Evolutionary conservation across 2,329 filamentous ascomycete species (phyloP).

Genomic region (Juglanconis sp.): DNA sequence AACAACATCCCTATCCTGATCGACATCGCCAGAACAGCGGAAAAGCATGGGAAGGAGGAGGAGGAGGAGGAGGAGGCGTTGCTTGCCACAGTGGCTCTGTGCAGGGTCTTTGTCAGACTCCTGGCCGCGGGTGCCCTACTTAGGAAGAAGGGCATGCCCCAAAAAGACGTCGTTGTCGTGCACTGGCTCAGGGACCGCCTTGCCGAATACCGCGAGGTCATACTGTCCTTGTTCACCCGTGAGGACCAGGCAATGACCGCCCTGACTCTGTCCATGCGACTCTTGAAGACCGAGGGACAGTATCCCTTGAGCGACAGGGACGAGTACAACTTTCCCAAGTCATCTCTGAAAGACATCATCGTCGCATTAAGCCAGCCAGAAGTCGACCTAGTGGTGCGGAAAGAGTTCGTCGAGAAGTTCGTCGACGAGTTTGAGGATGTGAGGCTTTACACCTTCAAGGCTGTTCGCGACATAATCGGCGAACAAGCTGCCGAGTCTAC

Average conservation of each 20-base stretch:
- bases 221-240: conserved; percentile 59
- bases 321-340: conserved; percentile 66
- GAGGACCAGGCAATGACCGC: conserved; percentile 66
- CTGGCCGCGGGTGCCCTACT: conserved; percentile 70
- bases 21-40: conserved; percentile 50
- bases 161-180: conserved; percentile 71
- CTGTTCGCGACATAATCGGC: conserved; percentile 40
- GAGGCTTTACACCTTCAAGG: conserved; percentile 75
- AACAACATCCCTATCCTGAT: conserved; percentile 81
- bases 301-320: conserved; percentile 53
- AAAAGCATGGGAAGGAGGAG: conserved; percentile 19
- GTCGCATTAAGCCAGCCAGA: conserved; percentile 56
- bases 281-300: conserved; percentile 76
- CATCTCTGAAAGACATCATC: conserved; percentile 65
- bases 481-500: conserved; percentile 24
- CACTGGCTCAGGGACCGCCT: conserved; percentile 77
- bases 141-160: conserved; percentile 61
- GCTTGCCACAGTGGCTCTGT: conserved; percentile 75
- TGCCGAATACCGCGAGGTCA: conserved; percentile 62
- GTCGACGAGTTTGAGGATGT: conserved; percentile 80
- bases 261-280: conserved; percentile 76
- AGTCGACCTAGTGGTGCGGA: conserved; percentile 58
- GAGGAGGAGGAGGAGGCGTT: conserved; percentile 55
- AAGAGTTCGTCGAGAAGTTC: conserved; percentile 75
- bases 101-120: conserved; percentile 79